A percentile compares a stretch with the other conserved stretches of the same genome.
phyloP scores from a whole-genome alignment of 1,139 yeast species.

The Yamadazyma spencermartinsiae region DNA sequence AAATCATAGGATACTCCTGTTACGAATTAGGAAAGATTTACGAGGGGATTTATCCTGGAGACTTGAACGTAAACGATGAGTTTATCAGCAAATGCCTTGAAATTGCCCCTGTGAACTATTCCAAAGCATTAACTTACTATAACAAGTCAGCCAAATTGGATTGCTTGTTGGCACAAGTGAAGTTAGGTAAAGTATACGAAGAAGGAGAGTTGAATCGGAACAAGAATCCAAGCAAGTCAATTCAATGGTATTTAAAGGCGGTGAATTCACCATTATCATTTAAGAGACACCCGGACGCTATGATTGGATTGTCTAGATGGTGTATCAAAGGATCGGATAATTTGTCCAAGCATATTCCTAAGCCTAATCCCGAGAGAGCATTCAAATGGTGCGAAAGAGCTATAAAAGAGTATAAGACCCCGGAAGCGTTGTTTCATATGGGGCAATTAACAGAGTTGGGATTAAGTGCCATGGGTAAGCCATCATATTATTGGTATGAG shows the following conservation, averaged over 20 bases:
- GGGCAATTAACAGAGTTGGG: conserved; percentile 85
- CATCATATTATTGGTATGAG: conserved; percentile 24
- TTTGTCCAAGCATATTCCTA: conserved; percentile 49
- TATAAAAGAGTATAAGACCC: conserved; percentile 67
- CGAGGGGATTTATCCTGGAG: conserved; percentile 63
- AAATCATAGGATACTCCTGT: conserved; percentile 43
- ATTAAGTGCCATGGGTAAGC: conserved; percentile 50
- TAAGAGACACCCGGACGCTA: conserved; percentile 80
- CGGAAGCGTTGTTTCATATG: conserved; percentile 81
- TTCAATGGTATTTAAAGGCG: conserved; percentile 88
- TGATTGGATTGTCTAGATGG: conserved; percentile 92
- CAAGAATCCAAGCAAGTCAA: conserved; percentile 68
- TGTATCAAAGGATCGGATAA: conserved; percentile 79
- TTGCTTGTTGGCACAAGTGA: conserved; percentile 81
- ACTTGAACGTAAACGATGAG: conserved; percentile 36
- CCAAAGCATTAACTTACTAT: conserved; percentile 68
- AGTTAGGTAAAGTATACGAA: conserved; percentile 85
- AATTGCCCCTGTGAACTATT: conserved; percentile 49
- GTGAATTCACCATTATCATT: conserved; percentile 54
- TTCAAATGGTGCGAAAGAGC: conserved; percentile 89
- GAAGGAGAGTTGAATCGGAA: conserved; percentile 73
- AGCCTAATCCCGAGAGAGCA: conserved; percentile 74
- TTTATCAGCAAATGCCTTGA: conserved; percentile 37
- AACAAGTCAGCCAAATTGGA: conserved; percentile 75
- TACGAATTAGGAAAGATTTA: conserved; percentile 66